Conservation (phyloP, 208 protist genomes). For the Vickermania ingenoplastis region DNA sequence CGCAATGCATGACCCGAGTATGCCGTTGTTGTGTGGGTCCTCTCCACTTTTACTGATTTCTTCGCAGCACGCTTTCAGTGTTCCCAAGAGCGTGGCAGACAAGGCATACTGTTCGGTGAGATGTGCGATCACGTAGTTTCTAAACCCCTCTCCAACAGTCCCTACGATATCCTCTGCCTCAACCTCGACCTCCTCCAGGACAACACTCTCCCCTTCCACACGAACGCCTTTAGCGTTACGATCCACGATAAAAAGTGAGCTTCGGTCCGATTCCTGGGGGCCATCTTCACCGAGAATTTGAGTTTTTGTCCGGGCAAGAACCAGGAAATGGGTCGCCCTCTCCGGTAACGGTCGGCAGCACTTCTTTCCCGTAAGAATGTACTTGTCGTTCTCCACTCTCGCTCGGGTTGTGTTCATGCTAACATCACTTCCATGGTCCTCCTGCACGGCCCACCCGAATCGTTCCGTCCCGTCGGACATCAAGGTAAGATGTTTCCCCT, state of each 20-base stretch:
- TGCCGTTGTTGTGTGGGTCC: background rate
- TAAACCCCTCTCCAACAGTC: slow-evolving; percentile 76
- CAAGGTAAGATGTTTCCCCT: slow-evolving; percentile 74
- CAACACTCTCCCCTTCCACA: slow-evolving; percentile 15
- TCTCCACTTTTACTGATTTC: slow-evolving; percentile 16
- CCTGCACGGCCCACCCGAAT: slow-evolving; percentile 74
- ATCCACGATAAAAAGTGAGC: slow-evolving; percentile 72
- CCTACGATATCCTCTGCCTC: slow-evolving; percentile 59
- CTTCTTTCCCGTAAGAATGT: slow-evolving; percentile 59
- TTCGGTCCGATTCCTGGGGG: slow-evolving; percentile 39
- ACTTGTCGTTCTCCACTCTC: slow-evolving; percentile 21
- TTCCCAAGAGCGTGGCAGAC: slow-evolving; percentile 54
- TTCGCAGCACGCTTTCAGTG: slow-evolving; percentile 61
- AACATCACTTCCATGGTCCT: slow-evolving; percentile 58
- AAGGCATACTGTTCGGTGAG: slow-evolving; percentile 84
- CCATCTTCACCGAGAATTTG: slow-evolving; percentile 48
- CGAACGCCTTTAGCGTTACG: slow-evolving; percentile 29
- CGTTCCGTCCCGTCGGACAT: slow-evolving; percentile 77
- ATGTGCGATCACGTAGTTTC: slow-evolving; percentile 68
- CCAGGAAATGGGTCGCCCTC: slow-evolving; percentile 68
- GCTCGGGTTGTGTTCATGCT: slow-evolving; percentile 72
- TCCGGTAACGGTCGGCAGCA: background rate
- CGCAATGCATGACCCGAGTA: slow-evolving; percentile 45
- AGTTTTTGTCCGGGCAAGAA: slow-evolving; percentile 66
- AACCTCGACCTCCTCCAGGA: slow-evolving; percentile 34